Percentiles rank a stretch among this genome's conserved stretches.
Evolutionary conservation across 148 eudicot species (phyloP).

Genomic region (Pharnaceum exiguum): DNA sequence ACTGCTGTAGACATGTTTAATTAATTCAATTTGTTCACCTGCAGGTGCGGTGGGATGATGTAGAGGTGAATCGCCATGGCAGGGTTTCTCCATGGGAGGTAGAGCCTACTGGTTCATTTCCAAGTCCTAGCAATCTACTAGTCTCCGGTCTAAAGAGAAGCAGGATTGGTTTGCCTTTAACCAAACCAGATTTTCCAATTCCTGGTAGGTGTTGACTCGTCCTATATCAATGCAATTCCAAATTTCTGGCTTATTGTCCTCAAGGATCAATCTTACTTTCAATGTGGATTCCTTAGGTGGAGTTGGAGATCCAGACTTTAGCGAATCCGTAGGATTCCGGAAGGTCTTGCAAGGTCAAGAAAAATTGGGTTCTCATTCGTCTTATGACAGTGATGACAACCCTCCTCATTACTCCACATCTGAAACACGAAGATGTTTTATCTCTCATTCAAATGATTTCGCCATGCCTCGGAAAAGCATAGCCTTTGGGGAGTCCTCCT

Average conservation of each 20-base stretch:
- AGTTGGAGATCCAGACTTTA: constrained; percentile 63
- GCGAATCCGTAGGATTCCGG: constrained; percentile 78
- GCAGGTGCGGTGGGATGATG: constrained; percentile 98
- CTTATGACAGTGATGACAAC: constrained; percentile 38
- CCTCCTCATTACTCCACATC: constrained; percentile 38
- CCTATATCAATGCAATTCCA: too few species aligned
- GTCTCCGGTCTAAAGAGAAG: constrained; percentile 69
- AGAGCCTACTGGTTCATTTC: constrained; percentile 64
- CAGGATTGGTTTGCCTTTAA: constrained; percentile 53
- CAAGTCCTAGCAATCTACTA: constrained; percentile 46
- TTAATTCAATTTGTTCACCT: constrained; percentile 10
- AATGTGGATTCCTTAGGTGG: too few species aligned
- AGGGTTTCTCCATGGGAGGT: constrained; percentile 99
- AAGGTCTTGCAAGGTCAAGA: constrained; percentile 99
- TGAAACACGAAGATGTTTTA: constrained; percentile 37
- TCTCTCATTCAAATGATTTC: constrained; percentile 30
- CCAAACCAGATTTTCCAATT: constrained; percentile 58
- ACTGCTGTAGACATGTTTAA: too few species aligned
- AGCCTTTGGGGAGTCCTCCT: constrained; percentile 50
- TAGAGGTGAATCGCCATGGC: constrained; percentile 57
- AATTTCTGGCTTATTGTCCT: too few species aligned
- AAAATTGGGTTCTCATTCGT: constrained; percentile 55
- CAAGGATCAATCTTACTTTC: too few species aligned
- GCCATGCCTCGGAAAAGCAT: constrained; percentile 28
- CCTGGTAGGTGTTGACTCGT: constrained; percentile 54